A percentile compares a stretch with the other conserved stretches of the same genome.
Evolutionary conservation across 768 basidiomycete species (phyloP).

Genomic region (Boletus huronensis): DNA sequence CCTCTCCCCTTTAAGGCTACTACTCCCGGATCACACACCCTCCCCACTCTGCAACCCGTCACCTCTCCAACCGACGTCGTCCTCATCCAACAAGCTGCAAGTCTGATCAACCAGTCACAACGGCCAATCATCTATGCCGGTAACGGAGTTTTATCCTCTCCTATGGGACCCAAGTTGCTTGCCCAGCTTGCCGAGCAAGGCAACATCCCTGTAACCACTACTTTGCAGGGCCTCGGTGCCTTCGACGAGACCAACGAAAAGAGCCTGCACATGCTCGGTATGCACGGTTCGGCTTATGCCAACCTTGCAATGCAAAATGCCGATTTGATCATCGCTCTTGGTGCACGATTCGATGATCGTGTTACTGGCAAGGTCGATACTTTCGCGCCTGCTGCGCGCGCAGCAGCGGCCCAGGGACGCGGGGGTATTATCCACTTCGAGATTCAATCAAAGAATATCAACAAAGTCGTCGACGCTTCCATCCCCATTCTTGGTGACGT

Average conservation of each 20-base stretch:
- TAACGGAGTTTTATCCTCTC: slow-evolving; percentile 80
- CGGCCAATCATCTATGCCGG: slow-evolving; percentile 92
- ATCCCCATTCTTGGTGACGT: slow-evolving; percentile 96
- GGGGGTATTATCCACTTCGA: slow-evolving; percentile 99
- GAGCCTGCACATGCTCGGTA: slow-evolving; percentile 95
- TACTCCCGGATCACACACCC: slow-evolving; percentile 74
- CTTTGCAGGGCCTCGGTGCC: slow-evolving; percentile 91
- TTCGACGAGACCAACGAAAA: slow-evolving; percentile 88
- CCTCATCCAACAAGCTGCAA: slow-evolving; percentile 79
- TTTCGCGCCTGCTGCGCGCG: slow-evolving; percentile 88
- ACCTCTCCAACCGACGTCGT: slow-evolving; percentile 59
- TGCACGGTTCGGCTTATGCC: slow-evolving; percentile 97
- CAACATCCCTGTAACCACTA: slow-evolving; percentile 97
- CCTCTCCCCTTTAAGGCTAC: slow-evolving; percentile 84
- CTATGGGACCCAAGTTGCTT: slow-evolving; percentile 79
- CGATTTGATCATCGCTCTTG: slow-evolving; percentile 96
- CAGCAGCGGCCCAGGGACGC: slow-evolving; percentile 78
- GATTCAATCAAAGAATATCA: slow-evolving; percentile 97
- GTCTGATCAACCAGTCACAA: slow-evolving; percentile 88
- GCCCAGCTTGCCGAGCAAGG: slow-evolving; percentile 74
- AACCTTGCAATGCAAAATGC: slow-evolving; percentile 98
- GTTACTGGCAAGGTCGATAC: slow-evolving; percentile 87
- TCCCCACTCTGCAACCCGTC: slow-evolving; percentile 58
- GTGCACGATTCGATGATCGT: slow-evolving; percentile 96
- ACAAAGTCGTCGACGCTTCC: slow-evolving; percentile 95